Base-by-base conservation (phyloP, 2,329 filamentous ascomycete genomes). In the Camillea tinctor region DNA sequence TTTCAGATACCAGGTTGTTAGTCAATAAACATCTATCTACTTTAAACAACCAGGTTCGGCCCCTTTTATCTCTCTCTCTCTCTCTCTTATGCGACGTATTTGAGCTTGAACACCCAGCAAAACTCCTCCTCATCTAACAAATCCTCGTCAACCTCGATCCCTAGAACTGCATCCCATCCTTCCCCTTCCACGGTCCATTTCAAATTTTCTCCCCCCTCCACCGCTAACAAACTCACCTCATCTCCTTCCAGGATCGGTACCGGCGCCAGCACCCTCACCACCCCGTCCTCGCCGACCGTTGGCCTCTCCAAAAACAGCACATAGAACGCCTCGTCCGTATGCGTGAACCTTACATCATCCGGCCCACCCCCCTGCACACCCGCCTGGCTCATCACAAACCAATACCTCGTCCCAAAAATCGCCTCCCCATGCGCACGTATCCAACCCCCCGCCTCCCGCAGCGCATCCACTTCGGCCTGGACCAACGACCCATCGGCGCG, bases 401-500 rank as follows among this genome's bases (percentile, higher is more conserved):
- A 71, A 58, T 83, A 85, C 1, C 79, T 84, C 4, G 84, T 86
- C 58, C 83, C 81, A 68, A 81, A 86, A 20, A 87, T 78, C 1
- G 82, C 82, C 67, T 86, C 83, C 1, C 60, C 78, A 66, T 87
- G 83, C 0, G 64, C 66, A 26, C 77, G 76, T 57, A 87, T 84
- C 84, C 84, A 87, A 1, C 55, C 63, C 0, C 84, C 85, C 0
- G 83, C 84, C 49, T 77, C 76, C 0, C 78, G 74, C 17, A 88
- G 70, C 62, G 80, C 77, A 0, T 74, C 69, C 36, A 77, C 71
- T 69, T 84, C 82, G 2, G 78, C 71, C 4, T 80, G 75, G 3
- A 82, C 73, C 40, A 88, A 82, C 0, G 76, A 80, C 0, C 84
- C 84, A 64, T 87, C 78, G 1, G 81, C 81, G n/a, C 68, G 75